These are phyloP conservation scores for Scolecobasidium constrictum DNA, from an alignment of 2,329 filamentous ascomycete genomes.

Conservation along the genomic window DNA sequence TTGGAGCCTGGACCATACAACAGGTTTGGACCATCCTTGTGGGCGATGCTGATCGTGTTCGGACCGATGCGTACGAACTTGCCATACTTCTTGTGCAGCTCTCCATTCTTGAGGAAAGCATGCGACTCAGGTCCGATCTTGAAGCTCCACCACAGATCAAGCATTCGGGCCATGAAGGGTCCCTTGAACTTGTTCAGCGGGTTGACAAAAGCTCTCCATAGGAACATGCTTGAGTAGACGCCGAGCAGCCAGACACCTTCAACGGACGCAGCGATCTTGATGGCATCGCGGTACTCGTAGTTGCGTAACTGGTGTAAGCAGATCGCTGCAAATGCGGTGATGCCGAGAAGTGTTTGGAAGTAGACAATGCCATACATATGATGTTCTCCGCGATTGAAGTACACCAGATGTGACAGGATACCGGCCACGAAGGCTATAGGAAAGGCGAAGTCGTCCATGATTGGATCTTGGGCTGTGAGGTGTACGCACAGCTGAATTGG, in stretches of 20 bases:
- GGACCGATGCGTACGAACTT: slow-evolving; percentile 37
- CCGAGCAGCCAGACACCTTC: background rate
- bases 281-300: background rate
- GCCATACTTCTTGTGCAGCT: slow-evolving; percentile 24
- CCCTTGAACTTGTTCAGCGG: slow-evolving; percentile 9
- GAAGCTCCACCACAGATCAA: slow-evolving; percentile 11
- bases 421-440: slow-evolving; percentile 3
- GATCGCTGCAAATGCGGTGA: background rate
- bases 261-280: background rate
- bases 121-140: slow-evolving; percentile 12
- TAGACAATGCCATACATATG: slow-evolving; percentile 12
- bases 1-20: slow-evolving; percentile 27
- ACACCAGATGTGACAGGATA: slow-evolving; percentile 11
- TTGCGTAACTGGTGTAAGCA: background rate
- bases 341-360: slow-evolving; percentile 10
- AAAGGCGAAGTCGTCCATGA: too few relatives aligned
- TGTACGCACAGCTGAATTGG: too few relatives aligned
- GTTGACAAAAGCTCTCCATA: slow-evolving; percentile 8
- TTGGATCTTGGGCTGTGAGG: too few relatives aligned
- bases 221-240: slow-evolving; percentile 1
- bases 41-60: slow-evolving; percentile 35
- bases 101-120: slow-evolving; percentile 16
- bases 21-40: slow-evolving; percentile 29
- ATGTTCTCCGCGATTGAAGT: slow-evolving; percentile 15
- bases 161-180: slow-evolving; percentile 5